Evolutionary conservation across 768 basidiomycete genomes (phyloP).

Genomic region (Cystobasidium onofrii): DNA sequence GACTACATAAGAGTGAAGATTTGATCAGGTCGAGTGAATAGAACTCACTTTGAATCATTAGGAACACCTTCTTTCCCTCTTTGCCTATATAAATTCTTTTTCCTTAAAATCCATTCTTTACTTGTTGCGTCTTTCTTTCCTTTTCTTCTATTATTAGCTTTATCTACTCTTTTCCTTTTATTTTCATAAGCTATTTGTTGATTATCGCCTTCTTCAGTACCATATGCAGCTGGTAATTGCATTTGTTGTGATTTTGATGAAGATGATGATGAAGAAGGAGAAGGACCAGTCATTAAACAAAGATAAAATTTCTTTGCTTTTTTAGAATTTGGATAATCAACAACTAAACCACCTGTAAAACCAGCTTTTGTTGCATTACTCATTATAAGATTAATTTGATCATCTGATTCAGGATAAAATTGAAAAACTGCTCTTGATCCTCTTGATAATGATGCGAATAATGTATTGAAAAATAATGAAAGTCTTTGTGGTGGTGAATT

Average conservation of each 20-base stretch:
- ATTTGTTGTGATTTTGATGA: neutral
- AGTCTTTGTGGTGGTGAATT: conserved; percentile 49
- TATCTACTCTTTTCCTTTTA: conserved; percentile 56
- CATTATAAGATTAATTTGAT: conserved; percentile 92
- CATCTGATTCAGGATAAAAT: conserved; percentile 94
- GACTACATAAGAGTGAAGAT: too few relatives aligned
- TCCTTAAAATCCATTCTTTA: conserved; percentile 87
- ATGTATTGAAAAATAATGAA: conserved; percentile 83
- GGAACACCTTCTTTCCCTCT: conserved; percentile 73
- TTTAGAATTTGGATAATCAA: conserved; percentile 94
- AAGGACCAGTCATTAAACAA: conserved; percentile 72
- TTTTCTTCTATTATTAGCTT: conserved; percentile 48
- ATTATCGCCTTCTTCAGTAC: conserved; percentile 46
- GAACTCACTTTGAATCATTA: conserved; percentile 47
- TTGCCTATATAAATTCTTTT: conserved; percentile 88
- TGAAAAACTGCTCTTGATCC: conserved; percentile 80
- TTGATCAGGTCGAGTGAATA: too few relatives aligned
- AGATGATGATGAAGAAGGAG: neutral
- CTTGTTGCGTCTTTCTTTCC: conserved; percentile 66
- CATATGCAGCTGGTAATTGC: conserved; percentile 12
- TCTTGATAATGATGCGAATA: conserved; percentile 75
- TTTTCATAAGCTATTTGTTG: conserved; percentile 63
- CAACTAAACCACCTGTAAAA: conserved; percentile 90
- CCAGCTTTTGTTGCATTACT: conserved; percentile 86
- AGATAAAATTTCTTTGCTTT: conserved; percentile 92